These are phyloP conservation scores for Pleomassaria siparia DNA, from an alignment of 2,329 filamentous ascomycete genomes.

Conservation along the genomic window DNA sequence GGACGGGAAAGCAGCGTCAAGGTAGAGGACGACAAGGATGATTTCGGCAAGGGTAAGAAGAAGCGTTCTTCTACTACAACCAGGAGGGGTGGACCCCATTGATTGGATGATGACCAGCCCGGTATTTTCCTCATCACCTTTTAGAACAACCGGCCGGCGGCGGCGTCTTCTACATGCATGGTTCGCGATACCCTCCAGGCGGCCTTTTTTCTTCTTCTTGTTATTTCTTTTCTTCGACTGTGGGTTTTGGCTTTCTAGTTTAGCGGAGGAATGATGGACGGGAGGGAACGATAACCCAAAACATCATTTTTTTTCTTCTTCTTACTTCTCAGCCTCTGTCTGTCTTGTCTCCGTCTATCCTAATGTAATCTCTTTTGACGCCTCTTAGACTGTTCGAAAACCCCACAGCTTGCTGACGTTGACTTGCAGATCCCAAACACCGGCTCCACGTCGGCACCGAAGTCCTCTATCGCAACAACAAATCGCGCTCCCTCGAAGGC, in stretches of 20 bases:
- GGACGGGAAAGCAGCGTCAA: conserved; percentile 55
- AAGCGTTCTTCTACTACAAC: conserved; percentile 7
- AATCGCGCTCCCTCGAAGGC: conserved; percentile 44
- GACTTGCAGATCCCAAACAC: conserved; percentile 12
- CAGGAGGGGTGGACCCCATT: conserved; percentile 7
- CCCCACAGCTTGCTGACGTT: neutral
- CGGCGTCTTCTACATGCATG: conserved; percentile 1
- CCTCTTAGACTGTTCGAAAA: neutral
- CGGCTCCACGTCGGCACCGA: conserved; percentile 47
- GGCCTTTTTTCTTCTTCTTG: conserved; percentile 3
- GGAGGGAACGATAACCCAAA: neutral
- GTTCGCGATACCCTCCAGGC: conserved; percentile 8
- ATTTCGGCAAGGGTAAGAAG: conserved; percentile 48
- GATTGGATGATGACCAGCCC: neutral
- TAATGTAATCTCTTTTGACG: neutral
- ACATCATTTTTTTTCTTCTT: neutral
- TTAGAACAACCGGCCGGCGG: neutral
- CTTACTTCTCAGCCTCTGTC: neutral
- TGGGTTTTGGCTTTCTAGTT: neutral
- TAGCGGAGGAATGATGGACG: neutral
- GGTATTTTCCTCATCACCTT: neutral
- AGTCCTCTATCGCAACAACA: conserved; percentile 54
- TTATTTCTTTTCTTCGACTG: neutral
- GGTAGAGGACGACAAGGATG: conserved; percentile 51
- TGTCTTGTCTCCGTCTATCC: neutral